Evolutionary conservation across 2,329 filamentous ascomycete genomes (phyloP).

Genomic region (Penicillium sp.): DNA sequence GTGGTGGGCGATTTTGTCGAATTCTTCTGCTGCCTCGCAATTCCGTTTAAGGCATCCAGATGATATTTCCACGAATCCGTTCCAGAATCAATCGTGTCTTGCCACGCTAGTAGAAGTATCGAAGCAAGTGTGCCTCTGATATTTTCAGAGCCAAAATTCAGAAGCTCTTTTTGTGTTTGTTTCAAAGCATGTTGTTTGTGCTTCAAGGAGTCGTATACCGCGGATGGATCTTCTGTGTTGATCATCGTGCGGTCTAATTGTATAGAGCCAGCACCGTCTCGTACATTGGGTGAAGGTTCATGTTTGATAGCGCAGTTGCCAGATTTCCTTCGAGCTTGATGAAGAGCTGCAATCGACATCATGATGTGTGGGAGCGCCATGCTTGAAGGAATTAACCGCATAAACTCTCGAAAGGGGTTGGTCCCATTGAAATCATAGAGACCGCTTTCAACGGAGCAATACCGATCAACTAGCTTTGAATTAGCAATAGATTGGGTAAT

Average conservation of each 20-base stretch:
- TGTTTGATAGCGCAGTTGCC: background rate
- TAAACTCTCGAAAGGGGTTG: conserved; percentile 19
- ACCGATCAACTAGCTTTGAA: conserved; percentile 12
- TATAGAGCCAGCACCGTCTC: background rate
- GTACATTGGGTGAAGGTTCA: too few relatives aligned
- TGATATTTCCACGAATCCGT: conserved; percentile 19
- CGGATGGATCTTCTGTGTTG: background rate
- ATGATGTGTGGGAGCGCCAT: conserved; percentile 15
- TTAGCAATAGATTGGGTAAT: background rate
- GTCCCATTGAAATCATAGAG: conserved; percentile 9
- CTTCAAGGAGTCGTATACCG: conserved; percentile 6
- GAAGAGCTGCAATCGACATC: conserved; percentile 16
- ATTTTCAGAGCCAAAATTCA: background rate
- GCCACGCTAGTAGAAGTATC: conserved; percentile 15
- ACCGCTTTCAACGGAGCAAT: conserved; percentile 16
- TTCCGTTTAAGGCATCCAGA: conserved; percentile 11
- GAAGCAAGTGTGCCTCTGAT: conserved; percentile 13
- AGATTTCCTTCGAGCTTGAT: conserved; percentile 7
- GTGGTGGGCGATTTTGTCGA: background rate
- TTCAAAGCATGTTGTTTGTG: conserved; percentile 13
- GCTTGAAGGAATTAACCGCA: conserved; percentile 18
- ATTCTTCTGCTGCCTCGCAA: background rate
- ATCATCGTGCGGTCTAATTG: background rate
- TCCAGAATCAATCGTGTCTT: conserved; percentile 16
- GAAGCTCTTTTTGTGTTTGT: conserved; percentile 9